phyloP scores from a whole-genome alignment of 2,329 filamentous ascomycete genomes.

The Cytospora paraplurivora region DNA sequence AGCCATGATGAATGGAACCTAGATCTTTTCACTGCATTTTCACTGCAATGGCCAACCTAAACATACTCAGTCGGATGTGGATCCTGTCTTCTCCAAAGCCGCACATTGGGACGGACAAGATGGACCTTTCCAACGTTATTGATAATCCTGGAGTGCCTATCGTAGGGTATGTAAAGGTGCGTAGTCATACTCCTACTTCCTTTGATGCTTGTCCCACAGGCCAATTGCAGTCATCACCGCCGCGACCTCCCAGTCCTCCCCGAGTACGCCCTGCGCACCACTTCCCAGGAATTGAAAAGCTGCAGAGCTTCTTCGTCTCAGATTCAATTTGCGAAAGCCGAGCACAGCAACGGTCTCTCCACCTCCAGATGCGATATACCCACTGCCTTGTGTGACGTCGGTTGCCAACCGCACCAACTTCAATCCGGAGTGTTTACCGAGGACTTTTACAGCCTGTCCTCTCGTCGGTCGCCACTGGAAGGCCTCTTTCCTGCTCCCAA shows the following conservation, averaged over 20 bases:
- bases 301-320: background rate
- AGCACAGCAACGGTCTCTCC: slow-evolving; percentile 15
- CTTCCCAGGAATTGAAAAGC: slow-evolving; percentile 8
- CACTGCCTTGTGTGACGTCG: background rate
- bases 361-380: slow-evolving; percentile 8
- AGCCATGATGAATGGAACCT: background rate
- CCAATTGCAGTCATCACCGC: slow-evolving; percentile 17
- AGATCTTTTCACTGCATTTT: background rate
- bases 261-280: slow-evolving; percentile 14
- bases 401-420: slow-evolving; percentile 17
- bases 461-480: slow-evolving; percentile 14
- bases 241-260: slow-evolving; percentile 5
- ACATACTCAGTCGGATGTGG: no score
- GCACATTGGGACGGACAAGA: background rate
- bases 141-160: background rate
- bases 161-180: background rate
- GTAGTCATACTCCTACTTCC: background rate
- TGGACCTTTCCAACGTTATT: background rate
- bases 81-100: no score
- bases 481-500: background rate
- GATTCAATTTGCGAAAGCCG: background rate
- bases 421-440: slow-evolving; percentile 2
- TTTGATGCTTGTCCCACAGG: slow-evolving; percentile 11
- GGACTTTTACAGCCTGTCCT: background rate
- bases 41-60: background rate